Evolutionary conservation across 768 basidiomycete species (phyloP), one percentile per base, ranked within the genome.

Genomic region (Neoboletus subvelutipes): DNA sequence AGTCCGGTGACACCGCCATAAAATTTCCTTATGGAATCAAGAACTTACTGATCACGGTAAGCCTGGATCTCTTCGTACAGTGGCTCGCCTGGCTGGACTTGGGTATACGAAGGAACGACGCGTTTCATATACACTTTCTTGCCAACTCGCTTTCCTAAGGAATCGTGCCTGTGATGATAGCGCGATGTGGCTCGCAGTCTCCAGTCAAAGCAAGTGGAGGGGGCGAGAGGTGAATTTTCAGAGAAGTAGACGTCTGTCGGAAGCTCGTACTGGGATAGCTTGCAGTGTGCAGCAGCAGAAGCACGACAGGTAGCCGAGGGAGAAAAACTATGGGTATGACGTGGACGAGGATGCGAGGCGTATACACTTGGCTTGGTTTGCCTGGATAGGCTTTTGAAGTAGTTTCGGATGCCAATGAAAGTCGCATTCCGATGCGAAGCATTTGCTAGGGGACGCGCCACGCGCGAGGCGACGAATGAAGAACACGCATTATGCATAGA

Each of bases 121-220:
- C 82, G 77, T 51, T 73, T 75, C 57, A 72, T 52, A 66, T 71
- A 71, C 51, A 60, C 59, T 56, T 52, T 67, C 46, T 55, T 41
- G 47, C 55, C 60, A 24, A 50, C 58, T 52, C 40, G 54, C 15
- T 57, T 63, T 31, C 26, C 48, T 31, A 18, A 57, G 51, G 54
- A 22, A 55, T 48, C 43, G 63, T 65, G 54, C 50, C 55, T 55
- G 60, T 34, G 54, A n/a, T n/a, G n/a, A 41, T 17, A n/a, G 10
- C 83, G 75, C 15, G 85, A 86, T 12, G 74, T 57, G 9, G 85
- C 80, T 20, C 83, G 76, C 39, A 76, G 63, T 41, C 84, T 76
- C 87, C 88, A 89, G 63, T 88, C 82, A 67, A 83, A 86, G 8
- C 87, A 64, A 31, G 64, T 28, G 12, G 67, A 58, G 12, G 72